Base-by-base conservation (phyloP, 2,329 filamentous ascomycete species). In the Nothophaeocryptopus gaeumannii region DNA sequence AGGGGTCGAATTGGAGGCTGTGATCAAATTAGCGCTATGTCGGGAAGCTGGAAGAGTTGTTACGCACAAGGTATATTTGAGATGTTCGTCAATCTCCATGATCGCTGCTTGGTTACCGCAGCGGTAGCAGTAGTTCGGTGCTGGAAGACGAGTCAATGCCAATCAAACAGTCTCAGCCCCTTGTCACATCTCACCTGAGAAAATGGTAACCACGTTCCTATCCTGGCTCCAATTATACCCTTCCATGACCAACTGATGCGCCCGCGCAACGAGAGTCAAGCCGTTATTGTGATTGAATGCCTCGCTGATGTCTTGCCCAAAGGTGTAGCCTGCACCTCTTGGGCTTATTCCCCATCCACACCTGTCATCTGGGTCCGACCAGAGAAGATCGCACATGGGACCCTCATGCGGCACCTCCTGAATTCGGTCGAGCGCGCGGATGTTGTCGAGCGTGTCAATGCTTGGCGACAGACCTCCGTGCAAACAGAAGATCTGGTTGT, bases 181-280 rank as follows among this genome's bases (percentile, higher is more conserved):
- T 26, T 26, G 20, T 26, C 16, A 11, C 13, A 32, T 47, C 56
- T 55, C 75, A 92, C 88, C 90, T 62, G 91, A 96, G 78, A 99
- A 99, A 67, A 99, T 97, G 33, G 93, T 99, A 54, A 99, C 93
- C 44, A 99, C 93, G 63, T 99, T 97, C 60, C 92, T 79, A 70
- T 97, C 93, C 72, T 97, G 93, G 59, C 91, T 96, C 93, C 93
- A 99, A 72, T 97, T 99, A 74, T 97, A 99, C 41, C 93, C 93
- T 72, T 99, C 93, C 92, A 97, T 99, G 54, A 99, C 93, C 70
- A 99, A 78, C 76, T 99, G 93, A 79, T 99, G 93, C 48, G 93
- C 93, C 72, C 93, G 82, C 53, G 93, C 93, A 67, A 99, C 95
- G 56, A 97, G 78, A 47, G 92, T 97, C 73, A 99, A 76, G 50